Base-by-base conservation (phyloP, 1,284 basidiomycete genomes). In the Cryptococcus deneoformans region DNA sequence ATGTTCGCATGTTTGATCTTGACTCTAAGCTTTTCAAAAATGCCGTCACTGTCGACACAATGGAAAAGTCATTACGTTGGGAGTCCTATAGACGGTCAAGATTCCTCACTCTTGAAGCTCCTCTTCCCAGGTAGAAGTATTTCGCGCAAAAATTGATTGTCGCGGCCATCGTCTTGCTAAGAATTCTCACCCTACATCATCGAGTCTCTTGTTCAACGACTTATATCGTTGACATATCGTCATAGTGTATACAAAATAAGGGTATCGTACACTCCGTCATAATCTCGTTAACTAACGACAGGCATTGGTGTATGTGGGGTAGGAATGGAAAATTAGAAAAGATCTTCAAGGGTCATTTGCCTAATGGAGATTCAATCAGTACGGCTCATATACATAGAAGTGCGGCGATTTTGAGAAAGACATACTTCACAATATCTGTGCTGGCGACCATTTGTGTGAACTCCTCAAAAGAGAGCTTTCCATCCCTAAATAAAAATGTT, bases 281-380 rank as follows among this genome's bases (percentile, higher is more conserved):
- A 14, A 48, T n/a, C 24, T 48, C 47, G 37, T 48, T n/a, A 20
- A 20, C 20, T 20, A 20, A 20, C 20, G 20, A 20, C 20, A 20
- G 20, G 20, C 8, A 12, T 14, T 14, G 43, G 24, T n/a, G 24
- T 7, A 7, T 44, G 35, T 44, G 35, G 14, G 42, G 16, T 14
- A 35, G n/a, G 40, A 44, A n/a, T 20, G 8, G 10, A 29, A 14
- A 38, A 20, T 38, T 71, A 92, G 80, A 92, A 92, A 60, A 93
- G 79, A 72, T 92, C 92, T 80, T 97, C 94, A 59, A 98, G 83
- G 42, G 95, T 98, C 91, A 99, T 95, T 84, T 98, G 95, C 79
- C 97, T 97, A 49, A 12, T 37, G 49, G 29, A 42, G 12, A 48
- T 12, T 37, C 3, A 35, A 20, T 8, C 37, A 40, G 12, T 5